Conservation (phyloP, 78 protist genomes). For the Capsaspora owczarzaki region DNA sequence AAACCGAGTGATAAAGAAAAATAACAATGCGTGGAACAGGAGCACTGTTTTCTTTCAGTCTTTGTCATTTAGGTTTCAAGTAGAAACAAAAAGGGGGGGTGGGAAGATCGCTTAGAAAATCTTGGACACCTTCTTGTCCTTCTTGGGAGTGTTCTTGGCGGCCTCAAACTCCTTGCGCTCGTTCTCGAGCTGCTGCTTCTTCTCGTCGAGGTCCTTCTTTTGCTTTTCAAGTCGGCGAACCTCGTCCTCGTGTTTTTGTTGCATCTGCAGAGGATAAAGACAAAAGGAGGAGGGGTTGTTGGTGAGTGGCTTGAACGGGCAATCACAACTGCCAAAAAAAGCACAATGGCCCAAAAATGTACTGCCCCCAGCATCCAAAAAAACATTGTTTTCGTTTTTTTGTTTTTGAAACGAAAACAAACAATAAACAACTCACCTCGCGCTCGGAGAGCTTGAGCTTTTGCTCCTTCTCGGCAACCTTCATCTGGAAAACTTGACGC, state of each 20-base stretch:
- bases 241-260: not conserved
- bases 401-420: not conserved
- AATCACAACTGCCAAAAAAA: not conserved
- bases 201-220: not conserved
- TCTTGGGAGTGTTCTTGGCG: not conserved
- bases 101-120: not conserved
- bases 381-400: not conserved
- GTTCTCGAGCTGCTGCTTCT: not conserved
- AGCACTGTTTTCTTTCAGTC: no score
- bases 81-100: not conserved
- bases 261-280: not conserved
- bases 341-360: no score
- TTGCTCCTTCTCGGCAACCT: conserved; percentile 9
- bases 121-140: conserved; percentile 1
- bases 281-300: not conserved
- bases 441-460: not conserved
- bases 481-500: not conserved
- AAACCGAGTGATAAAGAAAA: no score
- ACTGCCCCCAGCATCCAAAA: not conserved
- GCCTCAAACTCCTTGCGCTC: conserved; percentile 5
- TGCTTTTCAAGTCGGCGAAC: not conserved
- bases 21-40: no score
- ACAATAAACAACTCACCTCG: not conserved
- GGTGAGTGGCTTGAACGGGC: not conserved
- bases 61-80: no score